Base-by-base conservation (phyloP, 305 asterid genomes). In the Plantago coronopus region DNA sequence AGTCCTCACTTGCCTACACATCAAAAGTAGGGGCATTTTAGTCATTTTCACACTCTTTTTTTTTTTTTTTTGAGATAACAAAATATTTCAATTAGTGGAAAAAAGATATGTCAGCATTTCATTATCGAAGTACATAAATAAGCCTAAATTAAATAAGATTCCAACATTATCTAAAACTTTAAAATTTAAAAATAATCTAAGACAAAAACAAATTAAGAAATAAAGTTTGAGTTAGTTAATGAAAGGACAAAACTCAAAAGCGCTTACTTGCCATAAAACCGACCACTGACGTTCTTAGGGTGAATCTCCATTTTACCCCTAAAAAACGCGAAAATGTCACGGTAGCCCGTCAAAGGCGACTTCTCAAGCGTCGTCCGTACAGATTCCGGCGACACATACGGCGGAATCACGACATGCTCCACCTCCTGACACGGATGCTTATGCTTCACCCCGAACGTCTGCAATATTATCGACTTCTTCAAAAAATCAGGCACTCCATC, bases 271-370 rank as follows among this genome's bases (percentile, higher is more conserved):
- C 97, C 69, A 76, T 93, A 93, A 65, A 66, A 93, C 48, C 87
- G 95, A 29, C 97, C 98, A 81, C 97, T 89, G 69, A 91, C 71
- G 69, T 89, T 89, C 63, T 89, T 91, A 0, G 98, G 98, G 46
- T 81, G 89, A 29, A 91, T 83, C 67, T 93, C 99, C 97, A 93
- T 93, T 78, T 89, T 93, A 40, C 99, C 99, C 71, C 97, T 71
- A 44, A 93, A 93, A 55, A 83, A 83, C 8, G 91, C 95, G 62
- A 89, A 89, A 23, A 87, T 83, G 61, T 85, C 91, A 14, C 99
- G 93, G 23, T 65, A 79, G 22, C 89, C 81, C 4, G 64, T 66
- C 15, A 75, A 37, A 50, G 84, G 74, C 59, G 73, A 66, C 64
- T 64, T 69, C 0, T 69, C 65, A 20, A 86, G 68, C 46, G 96